phyloP scores from a whole-genome alignment of 257 asterid genomes.

The Striga asiatica region DNA sequence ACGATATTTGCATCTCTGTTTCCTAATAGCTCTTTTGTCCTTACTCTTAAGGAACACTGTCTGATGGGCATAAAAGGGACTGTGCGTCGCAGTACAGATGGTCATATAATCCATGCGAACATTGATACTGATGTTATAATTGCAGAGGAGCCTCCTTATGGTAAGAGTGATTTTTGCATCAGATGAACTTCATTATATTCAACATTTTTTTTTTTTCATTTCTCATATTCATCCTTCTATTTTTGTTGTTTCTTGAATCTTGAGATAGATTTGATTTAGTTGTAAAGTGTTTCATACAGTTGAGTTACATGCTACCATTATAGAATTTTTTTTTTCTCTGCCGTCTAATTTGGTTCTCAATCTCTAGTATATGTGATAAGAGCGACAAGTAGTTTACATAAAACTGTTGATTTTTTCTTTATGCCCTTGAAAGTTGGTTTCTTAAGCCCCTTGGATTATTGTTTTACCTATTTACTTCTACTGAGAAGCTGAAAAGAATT shows the following conservation, averaged over 20 bases:
- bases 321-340: background rate
- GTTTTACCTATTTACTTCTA: background rate
- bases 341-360: constrained; percentile 7
- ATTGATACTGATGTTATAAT: constrained; percentile 97
- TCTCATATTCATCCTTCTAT: constrained; percentile 1
- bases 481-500: background rate
- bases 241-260: background rate
- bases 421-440: background rate
- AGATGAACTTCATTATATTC: background rate
- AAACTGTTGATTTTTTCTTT: background rate
- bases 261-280: background rate
- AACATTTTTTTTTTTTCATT: background rate
- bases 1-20: constrained; percentile 3
- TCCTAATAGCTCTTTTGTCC: constrained; percentile 16
- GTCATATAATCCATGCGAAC: constrained; percentile 98
- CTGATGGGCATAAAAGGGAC: constrained; percentile 98
- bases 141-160: constrained; percentile 98
- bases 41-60: constrained; percentile 76
- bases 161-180: constrained; percentile 30
- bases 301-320: background rate
- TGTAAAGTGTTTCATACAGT: background rate
- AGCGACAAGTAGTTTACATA: background rate
- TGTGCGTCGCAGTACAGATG: constrained; percentile 97
- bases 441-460: constrained; percentile 7
- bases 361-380: background rate